Percentiles rank a stretch among this genome's conserved stretches.
phyloP scores from a whole-genome alignment of 352 stramenopile species.

The Phytophthora pistaciae region DNA sequence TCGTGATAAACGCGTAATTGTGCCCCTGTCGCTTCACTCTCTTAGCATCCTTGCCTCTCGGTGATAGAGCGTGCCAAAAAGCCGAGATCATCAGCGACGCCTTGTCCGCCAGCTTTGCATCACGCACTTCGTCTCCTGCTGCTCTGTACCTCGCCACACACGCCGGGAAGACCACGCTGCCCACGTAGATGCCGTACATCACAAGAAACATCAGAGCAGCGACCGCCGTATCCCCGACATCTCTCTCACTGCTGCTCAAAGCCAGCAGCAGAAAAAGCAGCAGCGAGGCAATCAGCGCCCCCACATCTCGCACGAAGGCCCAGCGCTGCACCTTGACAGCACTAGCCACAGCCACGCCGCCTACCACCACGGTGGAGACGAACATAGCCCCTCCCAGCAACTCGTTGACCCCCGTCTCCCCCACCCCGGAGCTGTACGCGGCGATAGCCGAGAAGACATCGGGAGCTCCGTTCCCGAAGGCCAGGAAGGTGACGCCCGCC shows the following conservation, averaged over 20 bases:
- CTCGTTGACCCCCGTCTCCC: conserved; percentile 91
- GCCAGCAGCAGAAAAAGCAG: conserved; percentile 55
- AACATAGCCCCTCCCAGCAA: conserved; percentile 94
- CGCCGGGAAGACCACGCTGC: conserved; percentile 61
- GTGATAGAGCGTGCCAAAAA: conserved; percentile 81
- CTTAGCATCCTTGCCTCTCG: conserved; percentile 24
- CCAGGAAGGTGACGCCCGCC: conserved; percentile 97
- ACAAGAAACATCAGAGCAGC: conserved; percentile 57
- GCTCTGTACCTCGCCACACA: conserved; percentile 49
- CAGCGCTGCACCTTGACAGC: conserved; percentile 68
- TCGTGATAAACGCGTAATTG: conserved; percentile 61
- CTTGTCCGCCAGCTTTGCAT: conserved; percentile 21
- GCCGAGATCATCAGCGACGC: conserved; percentile 62
- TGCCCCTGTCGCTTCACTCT: conserved; percentile 24
- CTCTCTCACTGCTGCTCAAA: conserved; percentile 20
- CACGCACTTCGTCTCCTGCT: conserved; percentile 17
- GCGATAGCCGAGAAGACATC: conserved; percentile 96
- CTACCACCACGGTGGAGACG: conserved; percentile 94
- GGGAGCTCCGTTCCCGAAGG: conserved; percentile 97
- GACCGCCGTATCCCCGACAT: conserved; percentile 27
- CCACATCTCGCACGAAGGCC: conserved; percentile 73
- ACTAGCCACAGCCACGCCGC: conserved; percentile 84
- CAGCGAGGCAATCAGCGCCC: conserved; percentile 59
- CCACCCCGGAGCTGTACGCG: conserved; percentile 79
- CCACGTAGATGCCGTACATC: conserved; percentile 70